Conservation (phyloP, 2,329 filamentous ascomycete species). For the Aureobasidium sp. region DNA sequence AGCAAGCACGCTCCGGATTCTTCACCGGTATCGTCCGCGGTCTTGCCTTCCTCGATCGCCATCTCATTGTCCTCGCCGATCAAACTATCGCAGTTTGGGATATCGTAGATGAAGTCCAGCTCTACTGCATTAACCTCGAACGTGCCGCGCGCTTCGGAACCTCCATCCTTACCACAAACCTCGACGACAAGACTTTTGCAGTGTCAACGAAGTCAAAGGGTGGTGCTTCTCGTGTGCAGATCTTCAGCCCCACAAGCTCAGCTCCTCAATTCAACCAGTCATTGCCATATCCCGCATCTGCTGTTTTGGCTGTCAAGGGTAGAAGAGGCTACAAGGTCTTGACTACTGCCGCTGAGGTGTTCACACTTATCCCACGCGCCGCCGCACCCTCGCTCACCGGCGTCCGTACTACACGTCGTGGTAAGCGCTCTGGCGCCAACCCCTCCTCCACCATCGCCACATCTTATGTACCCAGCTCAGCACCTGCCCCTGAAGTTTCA, state of each 20-base stretch:
- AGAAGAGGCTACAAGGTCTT: slow-evolving; percentile 67
- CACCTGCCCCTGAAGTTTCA: not conserved
- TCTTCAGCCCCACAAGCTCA: slow-evolving; percentile 2
- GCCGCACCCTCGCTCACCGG: not conserved
- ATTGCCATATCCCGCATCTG: slow-evolving; percentile 33
- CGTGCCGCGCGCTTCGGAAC: slow-evolving; percentile 18
- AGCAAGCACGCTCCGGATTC: slow-evolving; percentile 58
- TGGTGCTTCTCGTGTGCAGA: not conserved
- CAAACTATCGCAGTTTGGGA: slow-evolving; percentile 72
- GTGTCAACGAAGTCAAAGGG: slow-evolving; percentile 11
- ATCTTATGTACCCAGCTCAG: not conserved
- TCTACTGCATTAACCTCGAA: slow-evolving; percentile 55
- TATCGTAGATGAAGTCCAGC: slow-evolving; percentile 67
- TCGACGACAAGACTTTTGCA: slow-evolving; percentile 39
- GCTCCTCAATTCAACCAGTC: not conserved
- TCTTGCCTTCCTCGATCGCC: slow-evolving; percentile 63
- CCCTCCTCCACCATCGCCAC: not conserved
- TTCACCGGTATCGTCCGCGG: slow-evolving; percentile 52
- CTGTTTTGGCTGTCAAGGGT: slow-evolving; percentile 55
- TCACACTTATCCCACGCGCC: slow-evolving; percentile 31
- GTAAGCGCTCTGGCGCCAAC: not conserved
- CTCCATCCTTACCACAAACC: slow-evolving; percentile 62
- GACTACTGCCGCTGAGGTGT: slow-evolving; percentile 65
- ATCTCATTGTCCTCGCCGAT: slow-evolving; percentile 66
- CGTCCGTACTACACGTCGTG: not conserved